Evolutionary conservation across 164 flowering plant species (phyloP).

Genomic region (Brasenia schreberi): DNA sequence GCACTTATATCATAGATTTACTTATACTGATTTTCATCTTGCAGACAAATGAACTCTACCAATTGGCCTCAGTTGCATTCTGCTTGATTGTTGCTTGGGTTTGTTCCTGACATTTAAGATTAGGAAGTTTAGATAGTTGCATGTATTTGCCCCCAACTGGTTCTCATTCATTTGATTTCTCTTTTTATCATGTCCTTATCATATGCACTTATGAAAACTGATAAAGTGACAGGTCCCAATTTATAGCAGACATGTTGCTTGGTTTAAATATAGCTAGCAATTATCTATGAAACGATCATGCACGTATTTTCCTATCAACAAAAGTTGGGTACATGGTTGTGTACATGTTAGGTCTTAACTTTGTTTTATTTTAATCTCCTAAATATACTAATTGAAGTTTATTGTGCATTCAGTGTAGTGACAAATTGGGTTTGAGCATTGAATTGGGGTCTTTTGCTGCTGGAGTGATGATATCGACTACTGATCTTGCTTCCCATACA

Average conservation of each 20-base stretch:
- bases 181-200: not conserved
- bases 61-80: slow-evolving; percentile 90
- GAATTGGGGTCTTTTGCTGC: slow-evolving; percentile 98
- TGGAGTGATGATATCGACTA: slow-evolving; percentile 96
- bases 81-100: slow-evolving; percentile 99
- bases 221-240: not conserved
- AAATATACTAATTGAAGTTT: too few species aligned
- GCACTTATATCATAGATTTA: not conserved
- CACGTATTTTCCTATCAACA: too few species aligned
- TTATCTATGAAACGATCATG: too few species aligned
- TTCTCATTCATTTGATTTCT: not conserved
- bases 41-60: slow-evolving; percentile 98
- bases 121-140: not conserved
- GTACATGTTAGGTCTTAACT: too few species aligned
- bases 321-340: too few species aligned
- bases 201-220: not conserved
- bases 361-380: too few species aligned
- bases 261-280: too few species aligned
- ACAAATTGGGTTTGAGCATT: slow-evolving; percentile 91
- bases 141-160: not conserved
- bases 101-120: slow-evolving; percentile 12
- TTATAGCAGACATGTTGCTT: too few species aligned
- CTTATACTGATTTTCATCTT: slow-evolving; percentile 4
- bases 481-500: slow-evolving; percentile 92
- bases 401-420: slow-evolving; percentile 67